Percentiles rank a stretch among this genome's conserved stretches.
Conservation (phyloP, 1,284 basidiomycete genomes). For the Pseudomicrostroma phylloplanum region DNA sequence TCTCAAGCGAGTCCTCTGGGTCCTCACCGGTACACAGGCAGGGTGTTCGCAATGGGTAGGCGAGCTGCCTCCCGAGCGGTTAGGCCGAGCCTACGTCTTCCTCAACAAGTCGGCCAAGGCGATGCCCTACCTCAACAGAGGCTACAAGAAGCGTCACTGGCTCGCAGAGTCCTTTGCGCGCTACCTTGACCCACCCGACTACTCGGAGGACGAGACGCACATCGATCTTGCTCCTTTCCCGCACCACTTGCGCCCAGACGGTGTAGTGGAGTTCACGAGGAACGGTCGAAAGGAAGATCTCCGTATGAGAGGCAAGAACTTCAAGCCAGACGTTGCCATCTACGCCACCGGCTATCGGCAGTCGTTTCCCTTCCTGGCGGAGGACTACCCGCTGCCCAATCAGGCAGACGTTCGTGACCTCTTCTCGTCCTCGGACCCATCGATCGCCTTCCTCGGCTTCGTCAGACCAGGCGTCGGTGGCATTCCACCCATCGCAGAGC, state of each 20-base stretch:
- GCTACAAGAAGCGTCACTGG: constrained; percentile 52
- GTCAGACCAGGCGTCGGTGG: constrained; percentile 61
- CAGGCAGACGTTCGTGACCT: constrained; percentile 60
- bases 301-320: constrained; percentile 51
- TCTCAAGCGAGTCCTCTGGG: constrained; percentile 61
- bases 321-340: constrained; percentile 58
- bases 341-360: constrained; percentile 53
- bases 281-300: constrained; percentile 55
- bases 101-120: constrained; percentile 52
- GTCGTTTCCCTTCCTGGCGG: constrained; percentile 58
- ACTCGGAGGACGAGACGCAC: constrained; percentile 56
- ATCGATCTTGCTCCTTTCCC: constrained; percentile 64
- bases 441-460: constrained; percentile 62
- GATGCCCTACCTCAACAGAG: constrained; percentile 52
- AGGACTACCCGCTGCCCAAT: constrained; percentile 56
- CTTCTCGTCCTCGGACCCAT: constrained; percentile 56
- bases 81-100: constrained; percentile 58
- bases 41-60: constrained; percentile 66
- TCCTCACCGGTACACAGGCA: constrained; percentile 61
- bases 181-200: constrained; percentile 54
- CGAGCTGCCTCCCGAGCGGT: constrained; percentile 59
- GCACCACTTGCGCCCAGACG: constrained; percentile 54
- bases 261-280: constrained; percentile 56
- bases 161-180: constrained; percentile 38
- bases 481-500: constrained; percentile 64